These are phyloP conservation scores for Lachancea fermentati DNA, from an alignment of 805 yeast species.

Conservation along the genomic window DNA sequence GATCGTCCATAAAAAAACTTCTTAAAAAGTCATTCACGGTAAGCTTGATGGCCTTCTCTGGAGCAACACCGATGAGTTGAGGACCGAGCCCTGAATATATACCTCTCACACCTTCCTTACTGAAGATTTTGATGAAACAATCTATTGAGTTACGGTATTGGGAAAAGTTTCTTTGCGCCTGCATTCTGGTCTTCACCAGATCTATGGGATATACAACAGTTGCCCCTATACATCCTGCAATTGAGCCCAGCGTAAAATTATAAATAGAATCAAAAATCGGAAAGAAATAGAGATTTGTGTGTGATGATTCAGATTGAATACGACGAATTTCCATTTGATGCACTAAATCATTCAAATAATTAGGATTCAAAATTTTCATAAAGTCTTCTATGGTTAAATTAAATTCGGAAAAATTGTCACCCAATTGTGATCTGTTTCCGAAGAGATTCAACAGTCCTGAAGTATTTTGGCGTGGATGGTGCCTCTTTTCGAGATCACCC, in stretches of 20 bases:
- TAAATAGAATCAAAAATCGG: constrained; percentile 81
- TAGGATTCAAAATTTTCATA: constrained; percentile 38
- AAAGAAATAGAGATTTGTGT: constrained; percentile 39
- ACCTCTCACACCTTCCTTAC: constrained; percentile 76
- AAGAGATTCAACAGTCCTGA: constrained; percentile 18
- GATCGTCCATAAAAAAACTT: constrained; percentile 53
- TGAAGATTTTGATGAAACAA: constrained; percentile 73
- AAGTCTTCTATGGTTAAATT: constrained; percentile 36
- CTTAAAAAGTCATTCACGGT: constrained; percentile 90
- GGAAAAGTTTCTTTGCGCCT: constrained; percentile 75
- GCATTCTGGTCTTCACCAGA: constrained; percentile 94
- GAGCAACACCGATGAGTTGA: constrained; percentile 94
- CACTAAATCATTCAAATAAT: constrained; percentile 33
- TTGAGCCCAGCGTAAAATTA: constrained; percentile 83
- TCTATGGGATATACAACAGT: constrained; percentile 96
- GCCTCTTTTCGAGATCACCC: constrained; percentile 6
- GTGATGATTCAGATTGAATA: constrained; percentile 25
- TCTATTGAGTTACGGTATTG: constrained; percentile 77
- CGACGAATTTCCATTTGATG: constrained; percentile 29
- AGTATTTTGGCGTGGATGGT: constrained; percentile 5
- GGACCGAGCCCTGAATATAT: constrained; percentile 91
- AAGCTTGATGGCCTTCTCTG: constrained; percentile 94
- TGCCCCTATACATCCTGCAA: constrained; percentile 98
- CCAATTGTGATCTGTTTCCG: constrained; percentile 9
- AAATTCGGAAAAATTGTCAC: constrained; percentile 17